Base-by-base conservation (phyloP, 1,139 yeast species). In the Candida glucosophila region DNA sequence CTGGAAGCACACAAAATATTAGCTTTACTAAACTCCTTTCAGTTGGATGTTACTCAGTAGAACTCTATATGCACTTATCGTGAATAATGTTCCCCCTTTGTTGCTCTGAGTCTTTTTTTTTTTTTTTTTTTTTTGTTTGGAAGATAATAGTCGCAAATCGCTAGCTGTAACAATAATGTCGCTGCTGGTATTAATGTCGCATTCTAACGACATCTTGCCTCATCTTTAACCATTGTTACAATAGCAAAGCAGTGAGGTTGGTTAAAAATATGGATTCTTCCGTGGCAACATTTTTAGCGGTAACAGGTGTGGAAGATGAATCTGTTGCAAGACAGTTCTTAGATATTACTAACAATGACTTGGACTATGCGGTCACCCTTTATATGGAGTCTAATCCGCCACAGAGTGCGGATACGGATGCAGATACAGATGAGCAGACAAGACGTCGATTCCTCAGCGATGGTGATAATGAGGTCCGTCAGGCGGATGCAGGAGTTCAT, bases 301-400 rank as follows among this genome's bases (percentile, higher is more conserved):
- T 92, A 29, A 86, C 98, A 0, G 85, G 85, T 12, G 72, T 73
- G 4, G 66, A 74, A 3, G 92, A 82, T 44, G 66, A 72, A 2
- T 66, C 67, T 3, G 59, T 73, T 16, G 98, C 98, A 2, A 62
- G 65, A 33, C 86, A 78, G 43, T 92, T 79, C 47, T 55, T 92
- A 23, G 88, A 79, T 16, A 75, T 88, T 55, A 71, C 92, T 6
- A 88, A 77, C 27, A 77, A 77, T 30, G 75, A 85, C 45, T 50
- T 90, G 23, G 95, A 88, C 34, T 71, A 76, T 15, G 98, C 98
- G 0, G 83, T 92, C 5, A 74, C 88, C 6, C 58, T 92, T 25
- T 92, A 59, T 52, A 77, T 82, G 60, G 98, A 92, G 46, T 59
- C 40, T 33, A 57, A 39, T 48, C 58, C 46, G 32, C 57, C 44